Base-by-base conservation (phyloP, 768 basidiomycete species). In the Tylopilus sp. region DNA sequence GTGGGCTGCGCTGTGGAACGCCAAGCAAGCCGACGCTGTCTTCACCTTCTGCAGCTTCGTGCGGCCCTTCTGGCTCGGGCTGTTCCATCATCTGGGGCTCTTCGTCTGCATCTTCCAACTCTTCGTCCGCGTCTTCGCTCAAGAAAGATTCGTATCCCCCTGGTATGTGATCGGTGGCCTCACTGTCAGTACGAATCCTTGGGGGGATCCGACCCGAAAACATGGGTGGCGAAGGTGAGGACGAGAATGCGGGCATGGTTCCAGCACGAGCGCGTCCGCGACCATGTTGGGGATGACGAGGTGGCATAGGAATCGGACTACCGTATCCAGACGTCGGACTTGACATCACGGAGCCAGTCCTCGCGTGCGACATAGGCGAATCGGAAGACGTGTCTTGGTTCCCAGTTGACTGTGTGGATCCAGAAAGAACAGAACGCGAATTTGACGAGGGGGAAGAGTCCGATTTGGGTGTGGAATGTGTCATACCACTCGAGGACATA, bases 1-100 rank as follows among this genome's bases (percentile, higher is more conserved):
- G 83, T 79, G 26, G 77, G 68, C 51, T 75, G 70, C 18, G 85
- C 76, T 57, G 80, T 77, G n/a, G 73, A 69, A 28, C 70, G 63
- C 72, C 66, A 4, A 86, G 68, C 31, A 86, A 65, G 4, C 82
- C 84, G 31, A 85, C 78, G 43, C 74, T 73, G 58, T 86, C 83
- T 38, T 83, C 81, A 31, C 75, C 74, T 62, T 85, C 83, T n/a
- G 75, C 80, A 36, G 76, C 83, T 54, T 84, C 80, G 31, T 80
- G 73, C 4, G 74, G 73, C 4, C 77, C 78, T 45, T 81, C 82
- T 18, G 77, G 75, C 51, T 76, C 75, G 7, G 77, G 72, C 36
- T 71, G 70, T 42, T 74, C 70, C 66, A 66, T 69, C 68, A 71
- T 74, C 53, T 60, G 61, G 6, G 67, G 60, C 48, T 74, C 71